A percentile compares a stretch with the other conserved stretches of the same genome.
Evolutionary conservation across 2,329 filamentous ascomycete genomes (phyloP).

Genomic region (Cladophialophora immunda): DNA sequence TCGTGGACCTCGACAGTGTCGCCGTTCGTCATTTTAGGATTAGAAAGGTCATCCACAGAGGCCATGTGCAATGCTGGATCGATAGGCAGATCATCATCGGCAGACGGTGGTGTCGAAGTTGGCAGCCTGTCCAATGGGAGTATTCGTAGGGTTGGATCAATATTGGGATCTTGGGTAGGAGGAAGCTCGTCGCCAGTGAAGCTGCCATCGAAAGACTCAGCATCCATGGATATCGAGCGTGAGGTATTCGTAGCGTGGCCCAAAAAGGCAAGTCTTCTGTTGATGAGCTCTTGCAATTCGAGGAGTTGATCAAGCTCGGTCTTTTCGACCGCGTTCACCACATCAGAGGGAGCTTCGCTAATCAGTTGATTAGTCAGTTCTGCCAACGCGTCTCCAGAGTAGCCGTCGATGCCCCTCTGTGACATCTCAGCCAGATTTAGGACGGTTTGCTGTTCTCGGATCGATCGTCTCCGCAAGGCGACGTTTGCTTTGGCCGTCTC

Average conservation of each 20-base stretch:
- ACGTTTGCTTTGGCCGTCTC: slow-evolving; percentile 40
- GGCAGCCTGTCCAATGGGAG: neutral
- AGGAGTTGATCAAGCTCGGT: slow-evolving; percentile 36
- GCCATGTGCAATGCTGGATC: slow-evolving; percentile 4
- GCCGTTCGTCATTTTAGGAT: slow-evolving; percentile 24
- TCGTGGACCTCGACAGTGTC: neutral
- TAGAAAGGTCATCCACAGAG: neutral
- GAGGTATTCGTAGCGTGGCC: slow-evolving; percentile 7
- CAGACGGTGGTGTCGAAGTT: neutral
- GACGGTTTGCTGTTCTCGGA: slow-evolving; percentile 40
- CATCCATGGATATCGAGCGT: neutral
- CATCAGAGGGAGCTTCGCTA: slow-evolving; percentile 38
- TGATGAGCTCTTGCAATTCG: slow-evolving; percentile 34
- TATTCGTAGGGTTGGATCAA: slow-evolving; percentile 1
- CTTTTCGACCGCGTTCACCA: slow-evolving; percentile 28
- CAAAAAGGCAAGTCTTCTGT: slow-evolving; percentile 33
- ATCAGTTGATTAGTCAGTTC: slow-evolving; percentile 39
- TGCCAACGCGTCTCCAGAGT: slow-evolving; percentile 32
- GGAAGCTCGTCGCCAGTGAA: slow-evolving; percentile 25
- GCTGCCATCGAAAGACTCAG: slow-evolving; percentile 20
- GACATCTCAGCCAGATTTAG: slow-evolving; percentile 38
- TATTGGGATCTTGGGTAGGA: slow-evolving; percentile 15
- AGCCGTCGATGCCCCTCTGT: slow-evolving; percentile 28
- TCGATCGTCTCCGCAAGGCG: slow-evolving; percentile 34
- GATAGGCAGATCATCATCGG: slow-evolving; percentile 1